phyloP scores from a whole-genome alignment of 495 filamentous ascomycete genomes.

The Trichoderma virens region DNA sequence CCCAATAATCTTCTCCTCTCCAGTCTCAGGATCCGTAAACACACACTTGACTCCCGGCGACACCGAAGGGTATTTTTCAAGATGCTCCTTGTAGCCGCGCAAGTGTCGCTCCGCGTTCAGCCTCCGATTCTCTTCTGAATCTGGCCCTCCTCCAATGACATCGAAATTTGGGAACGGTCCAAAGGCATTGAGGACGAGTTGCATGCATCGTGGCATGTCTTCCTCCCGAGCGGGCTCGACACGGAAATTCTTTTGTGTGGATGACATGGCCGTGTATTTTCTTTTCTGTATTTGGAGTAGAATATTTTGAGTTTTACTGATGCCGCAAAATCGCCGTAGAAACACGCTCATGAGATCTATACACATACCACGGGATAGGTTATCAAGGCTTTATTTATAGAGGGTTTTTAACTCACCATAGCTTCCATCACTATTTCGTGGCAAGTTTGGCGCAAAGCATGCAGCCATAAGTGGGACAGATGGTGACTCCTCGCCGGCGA shows the following conservation, averaged over 20 bases:
- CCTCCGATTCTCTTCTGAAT: background rate
- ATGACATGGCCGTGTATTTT: background rate
- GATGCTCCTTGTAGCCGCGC: background rate
- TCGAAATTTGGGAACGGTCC: background rate
- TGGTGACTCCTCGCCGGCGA: background rate
- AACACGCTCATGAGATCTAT: background rate
- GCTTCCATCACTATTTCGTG: background rate
- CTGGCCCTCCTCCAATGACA: background rate
- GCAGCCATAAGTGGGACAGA: background rate
- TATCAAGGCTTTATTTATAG: too few relatives aligned
- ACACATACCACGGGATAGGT: background rate
- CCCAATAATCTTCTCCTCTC: background rate
- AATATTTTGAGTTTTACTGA: too few relatives aligned
- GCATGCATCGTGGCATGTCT: slow-evolving; percentile 3
- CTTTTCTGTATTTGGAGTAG: background rate
- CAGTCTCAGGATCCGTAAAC: background rate
- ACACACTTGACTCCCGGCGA: background rate
- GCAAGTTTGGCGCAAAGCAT: background rate
- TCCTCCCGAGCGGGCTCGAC: background rate
- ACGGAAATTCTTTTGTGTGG: background rate
- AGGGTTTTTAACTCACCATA: too few relatives aligned
- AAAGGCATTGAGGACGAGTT: background rate
- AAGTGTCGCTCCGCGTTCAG: background rate
- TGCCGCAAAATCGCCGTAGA: background rate
- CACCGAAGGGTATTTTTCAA: background rate